These are phyloP conservation scores for Fusarium annulatum DNA, from an alignment of 2,329 filamentous ascomycete genomes.

Conservation along the genomic window DNA sequence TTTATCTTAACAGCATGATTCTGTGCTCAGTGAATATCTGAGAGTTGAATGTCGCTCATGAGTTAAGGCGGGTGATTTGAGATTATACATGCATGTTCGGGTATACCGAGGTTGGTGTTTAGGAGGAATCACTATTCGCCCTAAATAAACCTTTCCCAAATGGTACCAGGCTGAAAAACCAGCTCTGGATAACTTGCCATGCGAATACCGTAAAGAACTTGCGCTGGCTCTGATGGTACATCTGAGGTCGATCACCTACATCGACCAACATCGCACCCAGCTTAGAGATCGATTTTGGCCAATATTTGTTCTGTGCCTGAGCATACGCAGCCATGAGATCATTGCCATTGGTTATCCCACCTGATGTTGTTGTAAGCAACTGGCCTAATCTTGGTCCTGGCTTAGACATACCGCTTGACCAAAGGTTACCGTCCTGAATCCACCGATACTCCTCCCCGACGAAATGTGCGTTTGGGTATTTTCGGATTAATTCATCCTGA, in stretches of 20 bases:
- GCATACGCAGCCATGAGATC: constrained; percentile 66
- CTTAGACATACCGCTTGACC: constrained; percentile 61
- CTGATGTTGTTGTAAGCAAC: constrained; percentile 42
- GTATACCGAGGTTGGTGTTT: not conserved
- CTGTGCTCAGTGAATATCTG: not conserved
- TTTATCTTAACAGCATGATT: not conserved
- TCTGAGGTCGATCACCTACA: constrained; percentile 60
- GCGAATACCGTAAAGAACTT: constrained; percentile 49
- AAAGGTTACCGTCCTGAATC: constrained; percentile 64
- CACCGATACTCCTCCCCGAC: constrained; percentile 61
- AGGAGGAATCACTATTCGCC: not conserved
- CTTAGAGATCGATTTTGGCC: constrained; percentile 58
- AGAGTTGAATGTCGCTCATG: not conserved
- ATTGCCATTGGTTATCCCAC: constrained; percentile 67
- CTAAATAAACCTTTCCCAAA: not conserved
- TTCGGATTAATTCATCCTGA: constrained; percentile 53
- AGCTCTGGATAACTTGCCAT: constrained; percentile 53
- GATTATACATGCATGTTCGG: not conserved
- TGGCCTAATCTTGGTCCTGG: not conserved
- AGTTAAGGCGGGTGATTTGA: not conserved
- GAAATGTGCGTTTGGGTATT: constrained; percentile 54
- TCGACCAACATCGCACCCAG: constrained; percentile 57
- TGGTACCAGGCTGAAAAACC: constrained; percentile 26
- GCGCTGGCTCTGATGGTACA: constrained; percentile 54
- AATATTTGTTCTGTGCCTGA: constrained; percentile 54